Evolutionary conservation across 139 green algal genomes (phyloP), one percentile per base, ranked within the genome.

Genomic region (Picocystis salinarum): DNA sequence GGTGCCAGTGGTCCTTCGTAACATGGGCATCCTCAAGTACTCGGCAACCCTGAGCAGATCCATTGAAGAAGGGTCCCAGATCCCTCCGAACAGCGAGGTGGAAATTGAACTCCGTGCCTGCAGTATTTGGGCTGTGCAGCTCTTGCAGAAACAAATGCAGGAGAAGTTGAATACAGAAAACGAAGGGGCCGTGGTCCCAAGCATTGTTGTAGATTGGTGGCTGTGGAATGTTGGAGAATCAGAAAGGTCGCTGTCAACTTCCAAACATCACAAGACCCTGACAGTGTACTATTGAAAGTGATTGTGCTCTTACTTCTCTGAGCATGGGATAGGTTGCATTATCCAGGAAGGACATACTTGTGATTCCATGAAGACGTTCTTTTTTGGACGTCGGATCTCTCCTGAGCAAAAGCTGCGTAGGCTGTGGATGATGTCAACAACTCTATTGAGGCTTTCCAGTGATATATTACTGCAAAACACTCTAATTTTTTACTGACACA

Each of bases 181-280:
- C 41, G 59, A 19, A 34, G 23, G n/a, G 26, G 24, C 33, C n/a
- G 28, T 12, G 25, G 45, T 63, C 0, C n/a, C 56, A 29, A 64
- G 56, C 34, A 53, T 88, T 13, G 53, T 73, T 41, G 42, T 91
- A 22, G 79, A 89, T 34, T 91, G 79, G 79, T 82, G 64, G 61
- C 54, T 89, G 25, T 91, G 79, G 79, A 59, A 79, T 22, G n/a
- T 56, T 7, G 79, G 76, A 4, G 79, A 89, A 61, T 28, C 19
- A 15, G 47, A 78, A 25, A 56, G 53, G 11, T n/a, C n/a, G n/a
- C n/a, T n/a, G n/a, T n/a, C n/a, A n/a, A n/a, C n/a, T n/a, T n/a
- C n/a, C n/a, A 71, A 67, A 1, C 75, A 86, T 55, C 77, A 91
- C 49, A 52, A 73, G 26, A 79, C 69, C 0, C 44, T 78, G 15